Evolutionary conservation across 257 asterid genomes (phyloP).

Genomic region (Primulina eburnea): DNA sequence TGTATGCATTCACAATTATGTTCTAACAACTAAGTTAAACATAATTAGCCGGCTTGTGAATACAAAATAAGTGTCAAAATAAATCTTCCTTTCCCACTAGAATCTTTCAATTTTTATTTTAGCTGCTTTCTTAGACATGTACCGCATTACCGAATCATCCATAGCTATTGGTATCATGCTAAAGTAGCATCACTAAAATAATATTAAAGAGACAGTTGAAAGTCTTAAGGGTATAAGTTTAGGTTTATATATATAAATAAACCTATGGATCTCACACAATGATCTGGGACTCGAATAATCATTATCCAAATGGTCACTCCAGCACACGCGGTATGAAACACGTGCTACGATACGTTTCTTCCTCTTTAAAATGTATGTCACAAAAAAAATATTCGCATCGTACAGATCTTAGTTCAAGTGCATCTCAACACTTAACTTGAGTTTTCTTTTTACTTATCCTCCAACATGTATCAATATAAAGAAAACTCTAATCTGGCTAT

Average conservation of each 20-base stretch:
- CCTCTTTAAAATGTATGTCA: background rate
- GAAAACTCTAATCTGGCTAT: background rate
- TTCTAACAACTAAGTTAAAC: background rate
- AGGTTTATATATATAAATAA: background rate
- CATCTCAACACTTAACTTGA: background rate
- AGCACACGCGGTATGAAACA: no score
- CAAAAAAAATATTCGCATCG: background rate
- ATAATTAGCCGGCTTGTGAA: background rate
- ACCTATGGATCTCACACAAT: background rate
- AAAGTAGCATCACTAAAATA: background rate
- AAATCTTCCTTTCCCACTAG: background rate
- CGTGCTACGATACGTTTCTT: background rate
- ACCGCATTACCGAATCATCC: background rate
- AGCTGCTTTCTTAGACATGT: slow-evolving; percentile 4
- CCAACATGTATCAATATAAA: no score
- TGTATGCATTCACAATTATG: background rate
- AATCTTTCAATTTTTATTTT: background rate
- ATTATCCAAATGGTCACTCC: background rate
- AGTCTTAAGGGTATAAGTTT: background rate
- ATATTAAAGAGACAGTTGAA: background rate
- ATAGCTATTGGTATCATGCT: background rate
- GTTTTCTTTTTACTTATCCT: background rate
- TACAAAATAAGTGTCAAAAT: background rate
- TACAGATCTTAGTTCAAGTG: background rate
- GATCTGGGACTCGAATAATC: no score